Conservation (phyloP, 2,329 filamentous ascomycete genomes). For the Mycosphaerella sp. region DNA sequence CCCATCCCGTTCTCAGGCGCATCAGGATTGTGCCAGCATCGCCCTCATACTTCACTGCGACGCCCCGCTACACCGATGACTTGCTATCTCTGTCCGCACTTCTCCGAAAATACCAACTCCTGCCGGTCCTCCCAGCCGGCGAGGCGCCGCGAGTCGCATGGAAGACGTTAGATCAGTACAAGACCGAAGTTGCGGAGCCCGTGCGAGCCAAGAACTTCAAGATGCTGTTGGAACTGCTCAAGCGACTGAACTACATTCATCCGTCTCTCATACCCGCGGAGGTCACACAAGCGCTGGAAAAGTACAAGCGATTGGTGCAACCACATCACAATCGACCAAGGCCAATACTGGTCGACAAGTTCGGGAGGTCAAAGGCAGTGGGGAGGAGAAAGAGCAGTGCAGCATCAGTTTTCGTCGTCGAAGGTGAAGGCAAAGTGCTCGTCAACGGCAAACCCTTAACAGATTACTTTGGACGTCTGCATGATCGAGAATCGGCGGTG, state of each 20-base stretch:
- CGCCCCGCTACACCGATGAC: conserved; percentile 79
- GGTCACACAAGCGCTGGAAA: conserved; percentile 57
- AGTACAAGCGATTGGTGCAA: conserved; percentile 71
- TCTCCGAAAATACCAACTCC: conserved; percentile 61
- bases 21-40: conserved; percentile 74
- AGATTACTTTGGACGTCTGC: conserved; percentile 76
- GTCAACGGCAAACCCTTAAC: conserved; percentile 84
- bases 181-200: conserved; percentile 61
- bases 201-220: conserved; percentile 74
- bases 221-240: conserved; percentile 67
- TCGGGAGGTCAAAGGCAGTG: conserved; percentile 71
- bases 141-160: conserved; percentile 71
- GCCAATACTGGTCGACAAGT: conserved; percentile 63
- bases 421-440: conserved; percentile 83
- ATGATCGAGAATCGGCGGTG: conserved; percentile 89
- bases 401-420: conserved; percentile 80
- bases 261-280: conserved; percentile 66
- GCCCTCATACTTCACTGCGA: conserved; percentile 89
- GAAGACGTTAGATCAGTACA: conserved; percentile 73
- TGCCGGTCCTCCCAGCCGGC: conserved; percentile 61
- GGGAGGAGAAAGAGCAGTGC: conserved; percentile 83
- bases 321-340: conserved; percentile 59
- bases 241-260: conserved; percentile 78
- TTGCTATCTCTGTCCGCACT: conserved; percentile 68
- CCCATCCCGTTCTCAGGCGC: conserved; percentile 28